These are phyloP conservation scores for Flueggea neowawraea DNA, from an alignment of 441 rosid species.

Conservation along the genomic window DNA sequence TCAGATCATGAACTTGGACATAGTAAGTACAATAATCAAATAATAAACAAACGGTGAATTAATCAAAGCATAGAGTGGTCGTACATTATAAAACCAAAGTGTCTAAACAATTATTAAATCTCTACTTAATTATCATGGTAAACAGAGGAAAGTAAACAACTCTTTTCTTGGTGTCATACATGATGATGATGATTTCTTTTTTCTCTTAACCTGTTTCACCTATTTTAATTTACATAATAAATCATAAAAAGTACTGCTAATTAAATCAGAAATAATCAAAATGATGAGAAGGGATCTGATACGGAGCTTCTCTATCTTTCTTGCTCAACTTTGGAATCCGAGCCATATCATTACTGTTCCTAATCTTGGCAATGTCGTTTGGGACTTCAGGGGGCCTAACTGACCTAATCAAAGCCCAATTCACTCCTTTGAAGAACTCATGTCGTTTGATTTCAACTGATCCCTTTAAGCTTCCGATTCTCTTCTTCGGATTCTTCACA, in stretches of 20 bases:
- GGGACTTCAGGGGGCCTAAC: slow-evolving; percentile 83
- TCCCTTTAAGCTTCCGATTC: slow-evolving; percentile 66
- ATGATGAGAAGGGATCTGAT: slow-evolving; percentile 49
- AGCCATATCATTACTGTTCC: slow-evolving; percentile 18
- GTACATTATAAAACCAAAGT: too few species aligned
- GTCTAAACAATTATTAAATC: not conserved
- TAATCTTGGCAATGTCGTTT: slow-evolving; percentile 27
- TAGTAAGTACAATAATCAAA: too few species aligned
- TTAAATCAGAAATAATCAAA: slow-evolving; percentile 65
- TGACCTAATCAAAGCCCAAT: slow-evolving; percentile 83
- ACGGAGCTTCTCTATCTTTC: slow-evolving; percentile 73
- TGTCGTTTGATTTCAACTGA: slow-evolving; percentile 75
- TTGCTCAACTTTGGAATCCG: slow-evolving; percentile 59
- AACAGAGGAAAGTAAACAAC: slow-evolving; percentile 16
- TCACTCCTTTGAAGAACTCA: slow-evolving; percentile 66
- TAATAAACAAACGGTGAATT: too few species aligned
- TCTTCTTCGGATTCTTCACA: slow-evolving; percentile 61
- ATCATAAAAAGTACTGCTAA: not conserved
- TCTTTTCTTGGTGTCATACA: slow-evolving; percentile 13
- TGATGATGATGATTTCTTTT: slow-evolving; percentile 5
- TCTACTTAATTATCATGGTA: slow-evolving; percentile 3
- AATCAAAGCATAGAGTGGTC: too few species aligned
- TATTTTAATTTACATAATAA: slow-evolving; percentile 23
- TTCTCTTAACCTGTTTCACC: not conserved
- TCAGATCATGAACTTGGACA: too few species aligned